Percentiles rank a stretch among this genome's conserved stretches.
These are phyloP conservation scores for Gloeostereum incarnatum DNA, from an alignment of 768 basidiomycete species.

Conservation along the genomic window DNA sequence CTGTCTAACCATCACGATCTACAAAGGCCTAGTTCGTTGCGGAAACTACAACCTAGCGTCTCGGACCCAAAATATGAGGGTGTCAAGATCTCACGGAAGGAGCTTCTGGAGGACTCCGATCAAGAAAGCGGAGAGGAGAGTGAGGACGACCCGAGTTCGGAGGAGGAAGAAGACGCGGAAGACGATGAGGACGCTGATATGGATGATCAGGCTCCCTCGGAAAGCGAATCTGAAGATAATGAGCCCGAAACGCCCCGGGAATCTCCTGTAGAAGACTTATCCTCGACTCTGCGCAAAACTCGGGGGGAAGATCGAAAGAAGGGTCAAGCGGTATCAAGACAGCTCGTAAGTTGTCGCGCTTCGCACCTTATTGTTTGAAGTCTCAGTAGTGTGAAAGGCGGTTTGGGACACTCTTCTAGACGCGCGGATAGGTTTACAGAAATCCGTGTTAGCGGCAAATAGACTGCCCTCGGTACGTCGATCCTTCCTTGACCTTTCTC, in stretches of 20 bases:
- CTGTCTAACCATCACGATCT: constrained; percentile 1
- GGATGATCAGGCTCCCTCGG: constrained; percentile 15
- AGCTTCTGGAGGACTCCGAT: constrained; percentile 36
- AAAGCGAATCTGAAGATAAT: constrained; percentile 9
- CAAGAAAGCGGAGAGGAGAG: constrained; percentile 15
- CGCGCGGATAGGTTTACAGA: constrained; percentile 88
- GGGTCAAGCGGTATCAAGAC: constrained; percentile 74
- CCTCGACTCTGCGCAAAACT: constrained; percentile 44
- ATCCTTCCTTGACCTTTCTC: neutral
- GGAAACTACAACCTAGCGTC: constrained; percentile 55
- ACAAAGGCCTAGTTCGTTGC: constrained; percentile 57
- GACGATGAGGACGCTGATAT: constrained; percentile 5
- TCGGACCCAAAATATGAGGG: constrained; percentile 77
- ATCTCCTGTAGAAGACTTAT: constrained; percentile 28
- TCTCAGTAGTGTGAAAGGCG: constrained; percentile 32
- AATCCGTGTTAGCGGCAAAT: constrained; percentile 58
- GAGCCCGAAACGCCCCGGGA: constrained; percentile 8
- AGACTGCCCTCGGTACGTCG: constrained; percentile 50
- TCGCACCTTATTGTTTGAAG: neutral
- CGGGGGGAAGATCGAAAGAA: constrained; percentile 70
- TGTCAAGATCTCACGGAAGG: constrained; percentile 49
- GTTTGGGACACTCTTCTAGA: constrained; percentile 86
- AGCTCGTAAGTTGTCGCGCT: constrained; percentile 51
- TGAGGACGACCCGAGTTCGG: constrained; percentile 18
- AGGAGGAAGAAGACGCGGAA: constrained; percentile 11